Evolutionary conservation across 495 filamentous ascomycete genomes (phyloP), one percentile per base, ranked within the genome.

Genomic region (Podospora anserina): DNA sequence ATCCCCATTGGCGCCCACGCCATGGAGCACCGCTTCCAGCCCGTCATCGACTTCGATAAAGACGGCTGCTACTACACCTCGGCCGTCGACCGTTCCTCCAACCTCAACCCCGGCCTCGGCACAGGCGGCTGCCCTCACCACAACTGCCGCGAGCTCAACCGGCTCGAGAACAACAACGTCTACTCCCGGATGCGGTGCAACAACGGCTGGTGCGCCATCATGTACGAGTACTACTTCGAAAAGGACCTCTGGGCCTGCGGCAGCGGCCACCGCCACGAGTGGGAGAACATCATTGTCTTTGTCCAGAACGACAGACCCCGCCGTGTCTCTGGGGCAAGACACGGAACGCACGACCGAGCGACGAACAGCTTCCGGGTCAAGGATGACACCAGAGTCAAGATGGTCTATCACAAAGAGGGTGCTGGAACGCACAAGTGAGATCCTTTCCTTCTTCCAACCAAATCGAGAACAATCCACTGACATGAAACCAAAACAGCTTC

Each of bases 191-290:
- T 70, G 58, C 74, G 76, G 20, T 78, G 77, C 60, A 78, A 78
- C 58, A 75, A 77, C 66, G 71, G 73, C 7, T 62, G 56, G 44
- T 70, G 68, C 30, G 68, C 63, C 34, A 65, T 66, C 64, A 63
- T 78, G 65, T 79, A 79, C 67, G 75, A 77, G 61, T 77, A 78
- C 60, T 79, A 76, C 71, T 79, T 78, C 32, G 78, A 79, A 69
- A 79, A 79, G 69, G 76, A 79, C 68, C 64, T 64, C 66, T 23
- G 39, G 20, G 39, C 69, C 64, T 71, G 76, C 66, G 30, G 75
- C 9, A 32, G 49, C 49, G 15, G 77, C 16, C 77, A 79, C 65
- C 60, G 68, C 7, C 73, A 79, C 70, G 77, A 79, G 66, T 79
- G 77, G 77, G 77, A 79, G 69, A 73, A 78, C 71, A 71, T 79